Evolutionary conservation across 495 filamentous ascomycete genomes (phyloP).

Genomic region (Neurospora discreta): DNA sequence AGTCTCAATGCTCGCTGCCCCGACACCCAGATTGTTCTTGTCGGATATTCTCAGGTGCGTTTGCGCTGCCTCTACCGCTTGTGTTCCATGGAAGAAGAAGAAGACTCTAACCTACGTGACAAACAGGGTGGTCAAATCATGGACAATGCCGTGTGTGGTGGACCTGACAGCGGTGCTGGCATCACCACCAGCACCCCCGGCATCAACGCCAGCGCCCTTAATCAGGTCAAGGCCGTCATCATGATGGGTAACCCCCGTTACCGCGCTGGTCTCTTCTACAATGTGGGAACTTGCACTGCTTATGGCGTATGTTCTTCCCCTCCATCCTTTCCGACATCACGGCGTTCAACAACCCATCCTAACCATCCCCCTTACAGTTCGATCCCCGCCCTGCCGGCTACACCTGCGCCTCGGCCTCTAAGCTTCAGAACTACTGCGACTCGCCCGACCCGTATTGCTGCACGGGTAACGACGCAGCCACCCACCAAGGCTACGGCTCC

Average conservation of each 20-base stretch:
- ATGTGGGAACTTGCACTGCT: conserved; percentile 49
- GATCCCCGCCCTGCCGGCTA: conserved; percentile 45
- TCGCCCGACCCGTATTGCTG: conserved; percentile 53
- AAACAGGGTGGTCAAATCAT: conserved; percentile 51
- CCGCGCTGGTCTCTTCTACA: conserved; percentile 42
- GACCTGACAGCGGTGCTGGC: conserved; percentile 25
- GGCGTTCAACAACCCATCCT: not conserved
- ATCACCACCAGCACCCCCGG: conserved; percentile 22
- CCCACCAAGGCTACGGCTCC: conserved; percentile 46
- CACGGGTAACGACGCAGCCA: conserved; percentile 44
- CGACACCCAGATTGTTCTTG: conserved; percentile 43
- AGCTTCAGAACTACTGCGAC: conserved; percentile 54
- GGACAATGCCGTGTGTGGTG: conserved; percentile 52
- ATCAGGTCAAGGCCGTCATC: conserved; percentile 42
- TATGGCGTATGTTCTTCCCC: conserved; percentile 39
- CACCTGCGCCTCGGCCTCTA: conserved; percentile 37
- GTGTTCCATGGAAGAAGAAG: not conserved
- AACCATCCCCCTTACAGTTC: conserved; percentile 28
- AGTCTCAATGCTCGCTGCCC: conserved; percentile 43
- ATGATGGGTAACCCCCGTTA: conserved; percentile 51
- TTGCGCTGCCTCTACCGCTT: conserved; percentile 15
- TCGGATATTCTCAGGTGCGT: conserved; percentile 51
- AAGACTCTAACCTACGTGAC: not conserved
- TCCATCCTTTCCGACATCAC: not conserved
- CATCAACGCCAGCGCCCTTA: conserved; percentile 33